Percentiles rank a stretch among this genome's conserved stretches.
These are phyloP conservation scores for Macrolepiota fuliginosa DNA, from an alignment of 768 basidiomycete genomes.

Conservation along the genomic window DNA sequence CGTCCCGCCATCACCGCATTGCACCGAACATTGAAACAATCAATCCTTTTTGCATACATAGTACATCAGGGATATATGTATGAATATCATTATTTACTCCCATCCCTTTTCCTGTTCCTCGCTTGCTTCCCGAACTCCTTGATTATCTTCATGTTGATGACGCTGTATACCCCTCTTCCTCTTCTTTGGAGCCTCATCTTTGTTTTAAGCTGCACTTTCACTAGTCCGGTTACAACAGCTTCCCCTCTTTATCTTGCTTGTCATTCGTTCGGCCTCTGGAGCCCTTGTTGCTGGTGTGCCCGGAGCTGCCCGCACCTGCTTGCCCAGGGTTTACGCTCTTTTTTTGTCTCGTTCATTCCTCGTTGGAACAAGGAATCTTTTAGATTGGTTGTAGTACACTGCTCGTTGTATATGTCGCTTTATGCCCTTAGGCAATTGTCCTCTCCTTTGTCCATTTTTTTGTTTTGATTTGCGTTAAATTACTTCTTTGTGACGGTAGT, in stretches of 20 bases:
- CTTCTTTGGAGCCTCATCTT: neutral
- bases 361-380: neutral
- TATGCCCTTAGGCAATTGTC: neutral
- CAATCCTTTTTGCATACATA: neutral
- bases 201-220: neutral
- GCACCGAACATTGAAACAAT: neutral
- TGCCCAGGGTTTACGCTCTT: neutral
- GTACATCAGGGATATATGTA: conserved; percentile 2
- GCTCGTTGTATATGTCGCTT: neutral
- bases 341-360: neutral
- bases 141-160: neutral
- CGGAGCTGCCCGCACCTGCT: neutral
- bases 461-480: neutral
- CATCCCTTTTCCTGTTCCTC: neutral
- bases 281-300: neutral
- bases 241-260: neutral
- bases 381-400: neutral
- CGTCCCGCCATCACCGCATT: neutral
- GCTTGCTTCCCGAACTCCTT: neutral
- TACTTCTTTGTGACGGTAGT: neutral
- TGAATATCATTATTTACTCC: conserved; percentile 3
- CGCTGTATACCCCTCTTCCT: neutral
- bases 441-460: neutral
- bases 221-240: neutral
- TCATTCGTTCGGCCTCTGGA: neutral